A percentile compares a stretch with the other conserved stretches of the same genome.
Conservation (phyloP, 176 grass and related monocot genomes). For the Panicum miliaceum region DNA sequence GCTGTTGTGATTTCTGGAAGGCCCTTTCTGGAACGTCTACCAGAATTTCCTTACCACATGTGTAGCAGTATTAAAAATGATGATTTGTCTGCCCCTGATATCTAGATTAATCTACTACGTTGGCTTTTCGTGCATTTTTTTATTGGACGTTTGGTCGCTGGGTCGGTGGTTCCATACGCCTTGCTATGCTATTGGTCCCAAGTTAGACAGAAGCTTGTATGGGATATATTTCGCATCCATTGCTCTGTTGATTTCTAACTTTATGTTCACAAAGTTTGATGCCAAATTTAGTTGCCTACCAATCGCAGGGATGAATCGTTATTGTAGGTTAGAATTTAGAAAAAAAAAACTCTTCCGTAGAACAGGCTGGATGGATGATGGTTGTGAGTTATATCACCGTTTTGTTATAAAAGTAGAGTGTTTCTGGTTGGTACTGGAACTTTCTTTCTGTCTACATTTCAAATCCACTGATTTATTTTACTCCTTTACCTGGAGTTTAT, state of each 20-base stretch:
- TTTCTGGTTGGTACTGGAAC: neutral
- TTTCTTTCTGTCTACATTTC: neutral
- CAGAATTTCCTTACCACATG: neutral
- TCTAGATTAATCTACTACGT: no score
- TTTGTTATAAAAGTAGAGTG: neutral
- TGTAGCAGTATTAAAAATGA: neutral
- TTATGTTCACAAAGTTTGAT: neutral
- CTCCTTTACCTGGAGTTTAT: neutral
- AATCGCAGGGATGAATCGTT: neutral
- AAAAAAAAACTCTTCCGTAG: neutral
- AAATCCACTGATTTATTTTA: slow-evolving; percentile 13
- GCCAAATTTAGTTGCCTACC: neutral
- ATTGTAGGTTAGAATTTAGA: neutral
- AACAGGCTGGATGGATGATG: neutral
- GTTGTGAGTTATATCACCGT: neutral
- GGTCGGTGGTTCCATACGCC: neutral
- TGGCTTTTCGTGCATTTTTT: slow-evolving; percentile 1
- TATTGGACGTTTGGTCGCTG: neutral
- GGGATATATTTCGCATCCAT: neutral
- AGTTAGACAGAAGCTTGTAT: neutral
- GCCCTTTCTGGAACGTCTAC: neutral
- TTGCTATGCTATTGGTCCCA: neutral
- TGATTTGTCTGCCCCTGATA: neutral
- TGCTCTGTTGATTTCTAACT: neutral
- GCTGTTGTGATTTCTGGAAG: slow-evolving; percentile 4